A percentile compares a stretch with the other conserved stretches of the same genome.
Conservation (phyloP, 139 green algal genomes). For the Pseudopediastrum boryanum region DNA sequence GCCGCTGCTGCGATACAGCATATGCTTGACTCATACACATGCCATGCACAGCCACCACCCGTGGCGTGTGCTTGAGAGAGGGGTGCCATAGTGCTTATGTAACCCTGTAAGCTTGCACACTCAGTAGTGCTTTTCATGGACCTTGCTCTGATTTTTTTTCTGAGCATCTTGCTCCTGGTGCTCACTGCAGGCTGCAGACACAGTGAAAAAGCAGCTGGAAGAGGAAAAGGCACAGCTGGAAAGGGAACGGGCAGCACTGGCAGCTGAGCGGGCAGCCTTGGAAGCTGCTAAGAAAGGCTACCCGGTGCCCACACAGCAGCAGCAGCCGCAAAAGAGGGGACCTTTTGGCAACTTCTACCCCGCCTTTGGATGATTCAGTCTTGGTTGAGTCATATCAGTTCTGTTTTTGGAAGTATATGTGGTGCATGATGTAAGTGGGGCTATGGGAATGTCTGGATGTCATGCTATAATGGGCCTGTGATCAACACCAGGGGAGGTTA, state of each 20-base stretch:
- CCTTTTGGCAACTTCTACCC: neutral
- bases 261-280: conserved; percentile 1
- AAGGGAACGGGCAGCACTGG: conserved; percentile 3
- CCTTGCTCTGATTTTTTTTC: neutral
- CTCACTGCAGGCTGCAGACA: neutral
- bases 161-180: neutral
- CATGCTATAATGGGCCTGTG: too few species aligned
- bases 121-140: neutral
- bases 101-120: neutral
- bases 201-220: neutral
- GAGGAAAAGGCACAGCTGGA: conserved; percentile 25
- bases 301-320: neutral
- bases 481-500: too few species aligned
- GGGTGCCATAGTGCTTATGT: neutral
- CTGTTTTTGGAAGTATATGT: too few species aligned
- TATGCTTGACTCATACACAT: neutral
- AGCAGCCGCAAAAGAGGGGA: conserved; percentile 1
- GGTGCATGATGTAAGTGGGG: too few species aligned
- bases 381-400: neutral
- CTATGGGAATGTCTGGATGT: too few species aligned
- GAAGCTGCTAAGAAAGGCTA: neutral
- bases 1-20: neutral
- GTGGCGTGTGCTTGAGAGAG: neutral
- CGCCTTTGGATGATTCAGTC: neutral
- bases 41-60: neutral